Percentiles rank a stretch among this genome's conserved stretches.
phyloP scores from a whole-genome alignment of 768 basidiomycete species.

The Cytidiella melzeri region DNA sequence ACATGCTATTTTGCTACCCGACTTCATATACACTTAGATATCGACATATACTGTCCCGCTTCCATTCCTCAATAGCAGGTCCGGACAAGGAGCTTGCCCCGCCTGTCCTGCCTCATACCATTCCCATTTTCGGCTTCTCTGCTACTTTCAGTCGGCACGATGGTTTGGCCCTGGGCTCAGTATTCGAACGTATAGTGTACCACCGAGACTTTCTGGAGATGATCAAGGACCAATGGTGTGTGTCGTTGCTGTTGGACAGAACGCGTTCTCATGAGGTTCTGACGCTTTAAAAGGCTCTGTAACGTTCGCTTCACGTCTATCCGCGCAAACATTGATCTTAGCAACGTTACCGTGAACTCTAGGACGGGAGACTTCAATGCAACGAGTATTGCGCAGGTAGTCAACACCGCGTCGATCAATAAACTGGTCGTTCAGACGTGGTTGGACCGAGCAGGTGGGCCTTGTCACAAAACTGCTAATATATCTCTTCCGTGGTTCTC shows the following conservation, averaged over 20 bases:
- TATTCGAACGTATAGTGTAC: conserved; percentile 90
- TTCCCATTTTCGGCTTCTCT: conserved; percentile 90
- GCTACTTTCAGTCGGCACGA: conserved; percentile 94
- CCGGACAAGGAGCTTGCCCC: conserved; percentile 40
- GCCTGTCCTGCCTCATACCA: conserved; percentile 36
- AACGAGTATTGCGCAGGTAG: conserved; percentile 67
- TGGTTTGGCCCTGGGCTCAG: conserved; percentile 78
- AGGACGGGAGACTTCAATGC: conserved; percentile 78
- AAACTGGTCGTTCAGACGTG: conserved; percentile 75
- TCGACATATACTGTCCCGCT: conserved; percentile 77
- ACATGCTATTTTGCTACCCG: background rate
- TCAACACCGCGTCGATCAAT: conserved; percentile 79
- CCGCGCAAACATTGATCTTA: conserved; percentile 64
- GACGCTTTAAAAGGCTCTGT: conserved; percentile 54
- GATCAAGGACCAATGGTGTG: conserved; percentile 87
- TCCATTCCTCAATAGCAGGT: conserved; percentile 58
- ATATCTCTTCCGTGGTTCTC: conserved; percentile 1
- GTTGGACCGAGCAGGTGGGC: conserved; percentile 76
- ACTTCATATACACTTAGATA: conserved; percentile 43
- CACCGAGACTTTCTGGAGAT: conserved; percentile 88
- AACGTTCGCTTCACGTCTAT: conserved; percentile 83
- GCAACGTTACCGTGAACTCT: conserved; percentile 57
- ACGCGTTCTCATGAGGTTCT: background rate
- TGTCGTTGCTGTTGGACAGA: background rate
- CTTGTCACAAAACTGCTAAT: background rate